Evolutionary conservation across 1,284 basidiomycete genomes (phyloP).

Genomic region (Tylopilus orsonianus): DNA sequence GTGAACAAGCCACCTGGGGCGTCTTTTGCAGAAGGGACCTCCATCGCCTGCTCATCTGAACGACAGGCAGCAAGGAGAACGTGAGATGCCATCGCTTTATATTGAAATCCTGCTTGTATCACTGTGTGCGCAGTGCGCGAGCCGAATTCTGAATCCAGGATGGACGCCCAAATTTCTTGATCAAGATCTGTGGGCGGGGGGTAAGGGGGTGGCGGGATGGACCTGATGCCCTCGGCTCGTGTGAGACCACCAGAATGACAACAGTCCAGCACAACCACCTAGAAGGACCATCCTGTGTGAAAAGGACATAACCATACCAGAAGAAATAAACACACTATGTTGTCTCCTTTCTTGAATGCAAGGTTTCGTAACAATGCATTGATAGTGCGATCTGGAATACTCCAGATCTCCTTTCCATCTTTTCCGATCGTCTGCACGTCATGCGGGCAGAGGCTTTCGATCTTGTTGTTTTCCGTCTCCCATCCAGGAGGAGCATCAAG

Average conservation of each 20-base stretch:
- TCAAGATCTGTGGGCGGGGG: conserved; percentile 19
- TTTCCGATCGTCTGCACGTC: conserved; percentile 46
- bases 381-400: conserved; percentile 48
- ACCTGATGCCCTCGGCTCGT: conserved; percentile 8
- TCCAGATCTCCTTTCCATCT: conserved; percentile 38
- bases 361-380: conserved; percentile 51
- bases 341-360: conserved; percentile 54
- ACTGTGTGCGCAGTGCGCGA: conserved; percentile 12
- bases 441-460: conserved; percentile 57
- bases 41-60: conserved; percentile 15
- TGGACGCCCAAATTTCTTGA: conserved; percentile 10
- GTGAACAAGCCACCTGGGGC: conserved; percentile 24
- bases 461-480: conserved; percentile 43
- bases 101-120: conserved; percentile 13
- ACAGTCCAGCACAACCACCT: conserved; percentile 23
- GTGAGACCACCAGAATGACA: conserved; percentile 26
- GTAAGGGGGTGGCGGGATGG: conserved; percentile 7
- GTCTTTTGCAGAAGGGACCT: conserved; percentile 7
- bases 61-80: conserved; percentile 26
- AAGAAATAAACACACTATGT: conserved; percentile 38
- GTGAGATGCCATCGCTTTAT: conserved; percentile 23
- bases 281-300: background rate
- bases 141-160: background rate
- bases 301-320: background rate
- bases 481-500: conserved; percentile 51